Conservation (phyloP, 805 yeast species). For the Barnettozyma pratensis region DNA sequence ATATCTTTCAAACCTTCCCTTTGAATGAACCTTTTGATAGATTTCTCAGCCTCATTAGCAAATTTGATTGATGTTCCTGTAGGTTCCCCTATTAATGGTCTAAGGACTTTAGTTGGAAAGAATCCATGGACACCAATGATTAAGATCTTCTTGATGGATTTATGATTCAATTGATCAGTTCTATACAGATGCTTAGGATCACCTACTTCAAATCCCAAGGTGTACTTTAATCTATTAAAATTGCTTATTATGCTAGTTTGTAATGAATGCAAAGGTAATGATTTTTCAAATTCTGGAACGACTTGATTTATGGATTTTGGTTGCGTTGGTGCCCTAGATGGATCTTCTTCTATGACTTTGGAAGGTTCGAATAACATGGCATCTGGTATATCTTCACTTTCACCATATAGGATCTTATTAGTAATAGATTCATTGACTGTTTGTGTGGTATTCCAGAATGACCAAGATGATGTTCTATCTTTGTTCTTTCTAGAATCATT, state of each 20-base stretch:
- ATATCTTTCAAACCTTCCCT: constrained; percentile 35
- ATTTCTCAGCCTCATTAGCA: constrained; percentile 83
- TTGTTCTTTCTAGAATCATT: constrained; percentile 1
- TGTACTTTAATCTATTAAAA: constrained; percentile 19
- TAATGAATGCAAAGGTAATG: constrained; percentile 19
- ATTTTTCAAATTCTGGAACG: constrained; percentile 23
- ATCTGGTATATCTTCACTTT: constrained; percentile 11
- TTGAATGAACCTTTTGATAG: constrained; percentile 63
- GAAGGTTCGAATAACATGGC: constrained; percentile 23
- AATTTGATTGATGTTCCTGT: constrained; percentile 92
- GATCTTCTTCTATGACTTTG: constrained; percentile 1
- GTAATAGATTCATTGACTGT: constrained; percentile 5
- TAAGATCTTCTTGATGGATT: constrained; percentile 50
- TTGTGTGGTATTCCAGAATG: constrained; percentile 19
- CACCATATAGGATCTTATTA: constrained; percentile 15
- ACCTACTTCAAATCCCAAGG: constrained; percentile 23
- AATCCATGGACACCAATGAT: constrained; percentile 96
- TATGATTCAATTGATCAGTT: constrained; percentile 9
- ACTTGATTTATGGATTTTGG: constrained; percentile 16
- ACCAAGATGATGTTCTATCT: constrained; percentile 20
- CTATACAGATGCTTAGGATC: constrained; percentile 25
- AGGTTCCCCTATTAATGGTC: constrained; percentile 91
- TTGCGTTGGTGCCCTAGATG: constrained; percentile 1
- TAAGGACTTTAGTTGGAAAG: constrained; percentile 79
- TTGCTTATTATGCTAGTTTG: constrained; percentile 17